phyloP scores from a whole-genome alignment of 1,284 basidiomycete species.

The Austroboletus niveus region DNA sequence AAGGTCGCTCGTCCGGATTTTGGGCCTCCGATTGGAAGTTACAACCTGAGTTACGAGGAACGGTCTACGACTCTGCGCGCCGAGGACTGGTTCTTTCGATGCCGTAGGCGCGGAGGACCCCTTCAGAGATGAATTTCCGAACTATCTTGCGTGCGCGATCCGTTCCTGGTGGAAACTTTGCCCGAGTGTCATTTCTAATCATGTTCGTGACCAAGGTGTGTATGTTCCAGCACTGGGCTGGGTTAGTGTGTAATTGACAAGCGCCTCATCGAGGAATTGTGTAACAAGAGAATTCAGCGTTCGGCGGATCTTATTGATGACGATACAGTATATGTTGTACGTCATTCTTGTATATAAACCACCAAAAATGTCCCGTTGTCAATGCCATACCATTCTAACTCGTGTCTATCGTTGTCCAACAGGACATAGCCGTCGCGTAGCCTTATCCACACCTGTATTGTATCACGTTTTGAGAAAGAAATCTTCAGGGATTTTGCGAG shows the following conservation, averaged over 20 bases:
- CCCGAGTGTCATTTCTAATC: not conserved
- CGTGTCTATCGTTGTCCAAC: constrained; percentile 49
- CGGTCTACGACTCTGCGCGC: constrained; percentile 7
- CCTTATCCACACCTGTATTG: constrained; percentile 51
- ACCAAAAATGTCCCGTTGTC: constrained; percentile 55
- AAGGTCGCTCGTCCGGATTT: constrained; percentile 31
- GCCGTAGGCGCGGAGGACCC: constrained; percentile 4
- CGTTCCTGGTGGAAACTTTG: not conserved
- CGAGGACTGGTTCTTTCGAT: constrained; percentile 14
- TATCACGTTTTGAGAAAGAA: constrained; percentile 17
- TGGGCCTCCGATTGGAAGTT: constrained; percentile 20
- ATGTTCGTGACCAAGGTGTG: constrained; percentile 20
- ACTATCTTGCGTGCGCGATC: not conserved
- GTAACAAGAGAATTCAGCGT: constrained; percentile 14
- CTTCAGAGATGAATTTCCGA: constrained; percentile 3
- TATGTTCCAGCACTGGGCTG: constrained; percentile 2
- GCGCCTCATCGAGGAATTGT: constrained; percentile 1
- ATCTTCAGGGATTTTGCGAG: constrained; percentile 45
- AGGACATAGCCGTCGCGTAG: constrained; percentile 50
- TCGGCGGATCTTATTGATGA: not conserved
- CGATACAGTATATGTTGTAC: not conserved
- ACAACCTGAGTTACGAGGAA: constrained; percentile 23
- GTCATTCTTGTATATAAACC: constrained; percentile 30
- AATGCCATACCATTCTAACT: constrained; percentile 70
- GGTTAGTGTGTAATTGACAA: constrained; percentile 9